Percentiles rank a stretch among this genome's conserved stretches.
phyloP scores from a whole-genome alignment of 73 alveolate species.

The Paramecium sonneborni region DNA sequence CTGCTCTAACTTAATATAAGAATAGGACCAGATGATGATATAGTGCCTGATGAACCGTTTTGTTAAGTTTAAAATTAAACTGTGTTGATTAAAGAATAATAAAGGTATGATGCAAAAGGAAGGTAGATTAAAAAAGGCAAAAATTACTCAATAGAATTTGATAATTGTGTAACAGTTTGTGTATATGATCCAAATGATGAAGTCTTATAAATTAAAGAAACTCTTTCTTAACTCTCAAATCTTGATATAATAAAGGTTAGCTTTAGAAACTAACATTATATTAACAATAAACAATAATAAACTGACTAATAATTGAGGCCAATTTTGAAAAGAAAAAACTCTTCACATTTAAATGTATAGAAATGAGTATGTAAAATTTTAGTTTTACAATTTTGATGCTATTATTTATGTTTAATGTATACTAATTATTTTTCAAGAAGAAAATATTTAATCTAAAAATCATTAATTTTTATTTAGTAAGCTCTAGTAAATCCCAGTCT shows the following conservation, averaged over 20 bases:
- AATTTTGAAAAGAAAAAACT: background rate
- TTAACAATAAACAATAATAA: background rate
- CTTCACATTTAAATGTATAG: background rate
- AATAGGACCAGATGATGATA: background rate
- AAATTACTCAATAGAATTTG: background rate
- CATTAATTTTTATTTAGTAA: too few relatives aligned
- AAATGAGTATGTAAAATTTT: background rate
- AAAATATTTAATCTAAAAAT: background rate
- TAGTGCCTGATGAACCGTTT: background rate
- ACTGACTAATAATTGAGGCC: background rate
- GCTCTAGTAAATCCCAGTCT: too few relatives aligned
- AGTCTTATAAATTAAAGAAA: background rate
- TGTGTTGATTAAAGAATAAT: background rate
- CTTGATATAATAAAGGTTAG: background rate
- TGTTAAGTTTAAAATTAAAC: background rate
- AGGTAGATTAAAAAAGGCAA: background rate
- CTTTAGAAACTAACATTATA: background rate
- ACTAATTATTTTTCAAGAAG: background rate
- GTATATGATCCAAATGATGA: conserved; percentile 12
- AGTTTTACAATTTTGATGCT: background rate
- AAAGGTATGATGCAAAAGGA: conserved; percentile 19
- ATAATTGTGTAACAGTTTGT: background rate
- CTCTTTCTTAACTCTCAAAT: background rate
- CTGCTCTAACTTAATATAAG: background rate
- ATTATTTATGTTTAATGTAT: background rate